A percentile compares a stretch with the other conserved stretches of the same genome.
phyloP scores from a whole-genome alignment of 2,329 filamentous ascomycete genomes.

The Cryphonectria japonica region DNA sequence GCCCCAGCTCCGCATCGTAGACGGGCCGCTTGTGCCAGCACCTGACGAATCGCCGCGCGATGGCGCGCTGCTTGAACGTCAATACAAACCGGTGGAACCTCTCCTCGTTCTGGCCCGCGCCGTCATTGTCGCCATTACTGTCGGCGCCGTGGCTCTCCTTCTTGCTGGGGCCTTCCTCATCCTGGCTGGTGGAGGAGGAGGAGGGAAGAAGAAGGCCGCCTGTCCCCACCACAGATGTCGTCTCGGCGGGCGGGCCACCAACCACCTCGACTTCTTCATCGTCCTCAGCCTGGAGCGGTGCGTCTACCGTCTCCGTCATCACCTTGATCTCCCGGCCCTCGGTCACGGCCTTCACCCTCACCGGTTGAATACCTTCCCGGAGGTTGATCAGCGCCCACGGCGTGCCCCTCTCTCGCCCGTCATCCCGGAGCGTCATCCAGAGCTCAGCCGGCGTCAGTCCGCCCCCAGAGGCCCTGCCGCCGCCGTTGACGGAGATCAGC shows the following conservation, averaged over 20 bases:
- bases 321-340: constrained; percentile 17
- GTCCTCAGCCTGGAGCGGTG: constrained; percentile 25
- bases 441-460: constrained; percentile 41
- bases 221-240: neutral
- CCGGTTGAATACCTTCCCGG: constrained; percentile 33
- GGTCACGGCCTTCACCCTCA: constrained; percentile 3
- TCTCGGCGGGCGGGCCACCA: neutral
- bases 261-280: neutral
- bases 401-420: constrained; percentile 47
- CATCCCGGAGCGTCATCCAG: constrained; percentile 44
- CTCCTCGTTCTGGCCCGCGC: constrained; percentile 39
- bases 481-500: constrained; percentile 40
- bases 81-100: constrained; percentile 55
- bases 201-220: neutral
- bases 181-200: neutral
- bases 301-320: constrained; percentile 27
- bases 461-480: constrained; percentile 36
- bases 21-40: constrained; percentile 47
- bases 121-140: constrained; percentile 1
- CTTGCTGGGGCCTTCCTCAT: neutral
- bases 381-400: constrained; percentile 40
- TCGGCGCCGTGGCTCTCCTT: constrained; percentile 20
- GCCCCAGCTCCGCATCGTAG: constrained; percentile 30
- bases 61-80: constrained; percentile 57
- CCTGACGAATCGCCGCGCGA: constrained; percentile 56